These are phyloP conservation scores for Tetradesmus obliquus DNA, from an alignment of 139 green algal genomes.

Conservation along the genomic window DNA sequence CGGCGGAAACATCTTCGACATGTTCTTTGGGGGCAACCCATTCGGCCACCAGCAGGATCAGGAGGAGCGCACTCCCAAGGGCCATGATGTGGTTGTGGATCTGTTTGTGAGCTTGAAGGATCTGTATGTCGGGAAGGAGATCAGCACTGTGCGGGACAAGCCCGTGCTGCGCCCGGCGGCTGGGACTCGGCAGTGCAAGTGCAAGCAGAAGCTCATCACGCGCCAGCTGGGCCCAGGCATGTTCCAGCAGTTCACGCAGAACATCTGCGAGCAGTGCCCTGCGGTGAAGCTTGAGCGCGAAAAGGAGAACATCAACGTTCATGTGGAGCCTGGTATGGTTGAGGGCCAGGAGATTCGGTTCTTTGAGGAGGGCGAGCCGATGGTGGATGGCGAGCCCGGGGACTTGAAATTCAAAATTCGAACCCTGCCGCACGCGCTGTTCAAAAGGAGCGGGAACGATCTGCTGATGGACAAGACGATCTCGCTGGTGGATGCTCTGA, in stretches of 20 bases:
- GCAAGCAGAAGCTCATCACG: constrained; percentile 94
- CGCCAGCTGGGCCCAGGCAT: constrained; percentile 97
- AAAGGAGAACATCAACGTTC: constrained; percentile 81
- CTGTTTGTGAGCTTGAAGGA: constrained; percentile 91
- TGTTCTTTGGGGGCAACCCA: constrained; percentile 84
- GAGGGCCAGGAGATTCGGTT: constrained; percentile 91
- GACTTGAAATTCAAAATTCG: constrained; percentile 85
- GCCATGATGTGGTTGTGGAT: constrained; percentile 87
- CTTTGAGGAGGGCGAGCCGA: constrained; percentile 96
- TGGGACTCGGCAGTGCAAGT: constrained; percentile 97
- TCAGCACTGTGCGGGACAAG: constrained; percentile 93
- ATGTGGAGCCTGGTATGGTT: constrained; percentile 93
- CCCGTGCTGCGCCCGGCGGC: constrained; percentile 84
- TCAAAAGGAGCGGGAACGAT: constrained; percentile 75
- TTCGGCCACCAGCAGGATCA: constrained; percentile 66
- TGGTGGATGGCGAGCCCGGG: constrained; percentile 95
- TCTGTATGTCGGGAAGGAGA: constrained; percentile 90
- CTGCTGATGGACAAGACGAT: constrained; percentile 81
- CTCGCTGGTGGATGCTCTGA: constrained; percentile 87
- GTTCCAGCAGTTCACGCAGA: constrained; percentile 97
- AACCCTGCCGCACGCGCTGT: constrained; percentile 62
- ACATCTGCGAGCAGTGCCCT: constrained; percentile 93
- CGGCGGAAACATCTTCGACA: constrained; percentile 88
- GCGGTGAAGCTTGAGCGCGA: constrained; percentile 91
- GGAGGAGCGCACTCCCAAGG: constrained; percentile 89